Evolutionary conservation across 139 green algal genomes (phyloP).

Genomic region (Chlamydomonas sphaeroides): DNA sequence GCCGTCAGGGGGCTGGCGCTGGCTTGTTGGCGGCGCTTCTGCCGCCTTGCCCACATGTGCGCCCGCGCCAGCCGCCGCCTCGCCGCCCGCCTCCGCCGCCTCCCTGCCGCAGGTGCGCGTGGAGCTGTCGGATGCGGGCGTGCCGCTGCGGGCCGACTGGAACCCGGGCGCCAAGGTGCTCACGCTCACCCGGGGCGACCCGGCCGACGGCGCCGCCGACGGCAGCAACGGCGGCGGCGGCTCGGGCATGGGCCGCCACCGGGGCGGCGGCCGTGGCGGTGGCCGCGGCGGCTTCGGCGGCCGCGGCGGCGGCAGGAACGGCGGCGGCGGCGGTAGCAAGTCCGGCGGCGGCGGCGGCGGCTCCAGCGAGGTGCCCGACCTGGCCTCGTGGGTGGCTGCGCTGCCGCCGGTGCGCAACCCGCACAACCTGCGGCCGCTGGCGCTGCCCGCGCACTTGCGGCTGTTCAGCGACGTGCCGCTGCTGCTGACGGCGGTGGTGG

Average conservation of each 20-base stretch:
- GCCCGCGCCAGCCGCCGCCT: too few relatives aligned
- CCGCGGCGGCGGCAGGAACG: neutral
- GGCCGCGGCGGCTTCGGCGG: too few relatives aligned
- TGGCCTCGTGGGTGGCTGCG: conserved; percentile 32
- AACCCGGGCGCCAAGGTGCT: conserved; percentile 23
- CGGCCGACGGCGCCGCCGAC: neutral
- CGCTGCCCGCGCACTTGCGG: conserved; percentile 50
- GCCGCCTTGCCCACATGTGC: too few relatives aligned
- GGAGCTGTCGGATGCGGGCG: conserved; percentile 31
- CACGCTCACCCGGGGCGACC: conserved; percentile 15
- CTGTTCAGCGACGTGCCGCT: conserved; percentile 12
- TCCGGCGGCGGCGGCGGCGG: neutral
- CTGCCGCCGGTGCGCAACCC: conserved; percentile 50
- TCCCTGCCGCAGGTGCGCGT: too few relatives aligned
- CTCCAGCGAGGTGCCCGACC: neutral
- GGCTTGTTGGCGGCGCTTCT: too few relatives aligned
- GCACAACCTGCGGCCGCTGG: conserved; percentile 28
- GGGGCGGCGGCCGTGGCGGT: neutral
- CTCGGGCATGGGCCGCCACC: neutral
- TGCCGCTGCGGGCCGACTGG: conserved; percentile 32
- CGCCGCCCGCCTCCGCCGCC: too few relatives aligned
- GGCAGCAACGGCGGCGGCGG: conserved; percentile 24
- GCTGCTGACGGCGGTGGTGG: conserved; percentile 6
- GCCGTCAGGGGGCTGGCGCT: too few relatives aligned
- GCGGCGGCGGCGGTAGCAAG: neutral